Evolutionary conservation across 345 rosid species (phyloP).

Genomic region (Acer campestre): DNA sequence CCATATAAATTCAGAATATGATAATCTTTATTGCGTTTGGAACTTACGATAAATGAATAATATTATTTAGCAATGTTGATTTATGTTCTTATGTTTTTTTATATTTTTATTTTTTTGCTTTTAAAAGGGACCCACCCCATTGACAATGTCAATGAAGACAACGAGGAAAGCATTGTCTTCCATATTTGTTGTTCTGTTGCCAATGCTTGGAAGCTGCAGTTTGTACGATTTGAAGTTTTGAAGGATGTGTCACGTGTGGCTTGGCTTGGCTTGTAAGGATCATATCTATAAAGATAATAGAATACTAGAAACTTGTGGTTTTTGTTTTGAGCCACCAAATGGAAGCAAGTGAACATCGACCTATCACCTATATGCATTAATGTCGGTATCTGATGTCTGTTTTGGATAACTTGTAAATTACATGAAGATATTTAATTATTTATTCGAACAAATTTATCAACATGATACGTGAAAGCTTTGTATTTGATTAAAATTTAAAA

Average conservation of each 20-base stretch:
- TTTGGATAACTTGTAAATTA: too few relatives aligned
- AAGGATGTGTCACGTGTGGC: background rate
- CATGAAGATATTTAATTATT: background rate
- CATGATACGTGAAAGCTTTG: background rate
- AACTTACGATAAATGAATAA: background rate
- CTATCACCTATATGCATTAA: too few relatives aligned
- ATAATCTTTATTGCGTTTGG: background rate
- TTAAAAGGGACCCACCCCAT: background rate
- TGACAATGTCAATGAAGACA: background rate
- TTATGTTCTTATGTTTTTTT: background rate
- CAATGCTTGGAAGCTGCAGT: background rate
- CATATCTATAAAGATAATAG: background rate
- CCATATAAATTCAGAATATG: background rate
- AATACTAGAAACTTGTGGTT: background rate
- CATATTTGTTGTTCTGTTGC: background rate
- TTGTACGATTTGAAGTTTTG: background rate
- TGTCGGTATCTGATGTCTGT: too few relatives aligned
- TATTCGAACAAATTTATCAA: background rate
- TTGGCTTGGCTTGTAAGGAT: background rate
- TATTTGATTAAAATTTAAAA: too few relatives aligned
- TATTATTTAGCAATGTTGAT: background rate
- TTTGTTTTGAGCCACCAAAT: background rate
- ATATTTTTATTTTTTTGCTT: background rate
- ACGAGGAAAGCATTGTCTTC: background rate
- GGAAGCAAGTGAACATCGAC: background rate